Evolutionary conservation across 83 land plant genomes (phyloP), one percentile per base, ranked within the genome.

Genomic region (Larix sibirica): DNA sequence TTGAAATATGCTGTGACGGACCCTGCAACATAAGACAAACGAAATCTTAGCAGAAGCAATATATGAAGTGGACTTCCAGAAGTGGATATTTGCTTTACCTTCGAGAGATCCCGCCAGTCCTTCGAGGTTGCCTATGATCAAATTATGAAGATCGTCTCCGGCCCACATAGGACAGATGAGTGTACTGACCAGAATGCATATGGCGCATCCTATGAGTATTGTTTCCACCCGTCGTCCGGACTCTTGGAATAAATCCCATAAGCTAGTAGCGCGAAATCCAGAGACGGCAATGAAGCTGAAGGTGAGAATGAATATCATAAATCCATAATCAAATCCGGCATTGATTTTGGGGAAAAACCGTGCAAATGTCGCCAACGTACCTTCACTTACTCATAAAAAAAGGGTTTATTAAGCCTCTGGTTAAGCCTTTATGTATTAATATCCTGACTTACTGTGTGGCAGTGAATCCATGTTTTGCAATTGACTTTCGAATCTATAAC

Each of bases 101-200:
- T 91, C 90, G 10, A 93, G 59, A 63, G 86, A 88, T 38, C 68
- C 65, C 0, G 86, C 92, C 4, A 91, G 85, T 36, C 88, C 88
- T 77, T 90, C 89, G 16, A 91, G 83, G 89, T 93, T 91, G 70
- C 28, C 1, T 5, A 79, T 63, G 14, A 84, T 68, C 1, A 83
- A 83, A 5, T 85, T 86, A 62, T 92, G 94, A 20, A 92, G 90
- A 67, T 92, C 94, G 40, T 84, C 67, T n/a, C 94, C 94, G 47
- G 92, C 92, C 92, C 94, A 92, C n/a, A 92, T 83, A 4, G 94
- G 94, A 68, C 62, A 90, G 20, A 92, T 56, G 13, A 84, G 80
- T 18, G 88, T 59, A 80, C 83, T 77, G 0, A 92, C 62, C 28
- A 88, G 44, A 1, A 92, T 31, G 70, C 88, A 83, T 18, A 79